A percentile compares a stretch with the other conserved stretches of the same genome.
Evolutionary conservation across 108 stramenopile genomes (phyloP).

Genomic region (Schizochytrium sp.): DNA sequence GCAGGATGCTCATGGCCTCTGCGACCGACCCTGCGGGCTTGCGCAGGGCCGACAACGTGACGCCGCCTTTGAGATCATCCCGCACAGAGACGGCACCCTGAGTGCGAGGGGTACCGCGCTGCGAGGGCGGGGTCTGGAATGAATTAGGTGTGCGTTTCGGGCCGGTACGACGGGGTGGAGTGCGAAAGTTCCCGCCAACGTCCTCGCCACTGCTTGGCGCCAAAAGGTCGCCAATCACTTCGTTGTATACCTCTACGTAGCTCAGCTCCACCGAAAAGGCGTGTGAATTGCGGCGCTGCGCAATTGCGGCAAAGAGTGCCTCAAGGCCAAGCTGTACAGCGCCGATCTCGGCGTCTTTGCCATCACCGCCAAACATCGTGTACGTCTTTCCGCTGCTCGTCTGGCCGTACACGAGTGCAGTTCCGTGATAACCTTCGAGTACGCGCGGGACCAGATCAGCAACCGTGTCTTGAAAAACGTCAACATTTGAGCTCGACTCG

Average conservation of each 20-base stretch:
- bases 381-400: constrained; percentile 13
- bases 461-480: not conserved
- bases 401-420: constrained; percentile 1
- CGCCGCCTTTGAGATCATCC: not conserved
- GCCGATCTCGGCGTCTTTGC: not conserved
- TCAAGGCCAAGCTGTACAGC: constrained; percentile 4
- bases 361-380: constrained; percentile 2
- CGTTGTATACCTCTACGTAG: constrained; percentile 13
- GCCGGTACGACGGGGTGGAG: not conserved
- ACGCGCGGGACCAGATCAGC: not conserved
- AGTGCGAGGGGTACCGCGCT: not conserved
- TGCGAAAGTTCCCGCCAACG: not conserved
- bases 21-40: not conserved
- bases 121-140: not conserved
- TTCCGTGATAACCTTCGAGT: not conserved
- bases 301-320: not conserved
- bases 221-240: constrained; percentile 2
- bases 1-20: not conserved
- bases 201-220: not conserved
- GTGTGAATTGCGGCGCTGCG: not conserved
- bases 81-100: not conserved
- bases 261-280: not conserved
- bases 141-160: not conserved
- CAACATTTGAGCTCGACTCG: not conserved
- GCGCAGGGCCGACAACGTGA: not conserved